Evolutionary conservation across 2,329 filamentous ascomycete species (phyloP).

Genomic region (Hypoxylon sp.): DNA sequence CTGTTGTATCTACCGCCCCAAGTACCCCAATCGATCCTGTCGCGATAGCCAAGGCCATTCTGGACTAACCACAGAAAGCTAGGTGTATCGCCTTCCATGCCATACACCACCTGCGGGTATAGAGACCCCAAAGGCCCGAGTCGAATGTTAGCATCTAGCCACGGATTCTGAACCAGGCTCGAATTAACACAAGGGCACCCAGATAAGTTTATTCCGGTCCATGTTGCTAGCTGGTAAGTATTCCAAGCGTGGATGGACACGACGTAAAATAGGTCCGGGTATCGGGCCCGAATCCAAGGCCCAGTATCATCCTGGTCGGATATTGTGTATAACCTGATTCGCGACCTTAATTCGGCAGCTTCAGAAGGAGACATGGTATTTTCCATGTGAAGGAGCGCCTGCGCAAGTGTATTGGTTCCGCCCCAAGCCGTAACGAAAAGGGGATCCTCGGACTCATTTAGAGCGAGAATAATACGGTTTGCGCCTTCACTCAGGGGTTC

Average conservation of each 20-base stretch:
- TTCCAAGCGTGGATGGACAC: slow-evolving; percentile 13
- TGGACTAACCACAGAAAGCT: slow-evolving; percentile 21
- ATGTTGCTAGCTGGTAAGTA: slow-evolving; percentile 4
- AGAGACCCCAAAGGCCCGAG: slow-evolving; percentile 7
- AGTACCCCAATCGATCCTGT: slow-evolving; percentile 19
- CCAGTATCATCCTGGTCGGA: slow-evolving; percentile 21
- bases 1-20: slow-evolving; percentile 29
- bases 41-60: slow-evolving; percentile 25
- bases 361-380: slow-evolving; percentile 15
- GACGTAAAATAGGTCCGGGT: slow-evolving; percentile 13
- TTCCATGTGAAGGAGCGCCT: slow-evolving; percentile 24
- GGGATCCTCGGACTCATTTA: slow-evolving; percentile 19
- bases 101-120: slow-evolving; percentile 6
- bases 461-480: slow-evolving; percentile 9
- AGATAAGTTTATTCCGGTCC: neutral
- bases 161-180: slow-evolving; percentile 5
- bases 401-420: slow-evolving; percentile 24
- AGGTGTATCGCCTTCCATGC: slow-evolving; percentile 25
- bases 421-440: slow-evolving; percentile 20
- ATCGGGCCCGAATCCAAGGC: slow-evolving; percentile 11
- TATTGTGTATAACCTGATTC: slow-evolving; percentile 20
- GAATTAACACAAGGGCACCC: slow-evolving; percentile 2
- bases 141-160: slow-evolving; percentile 17
- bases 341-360: slow-evolving; percentile 2
- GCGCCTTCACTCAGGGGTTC: slow-evolving; percentile 21